Evolutionary conservation across 495 filamentous ascomycete species (phyloP).

Genomic region (Xylona heveae): DNA sequence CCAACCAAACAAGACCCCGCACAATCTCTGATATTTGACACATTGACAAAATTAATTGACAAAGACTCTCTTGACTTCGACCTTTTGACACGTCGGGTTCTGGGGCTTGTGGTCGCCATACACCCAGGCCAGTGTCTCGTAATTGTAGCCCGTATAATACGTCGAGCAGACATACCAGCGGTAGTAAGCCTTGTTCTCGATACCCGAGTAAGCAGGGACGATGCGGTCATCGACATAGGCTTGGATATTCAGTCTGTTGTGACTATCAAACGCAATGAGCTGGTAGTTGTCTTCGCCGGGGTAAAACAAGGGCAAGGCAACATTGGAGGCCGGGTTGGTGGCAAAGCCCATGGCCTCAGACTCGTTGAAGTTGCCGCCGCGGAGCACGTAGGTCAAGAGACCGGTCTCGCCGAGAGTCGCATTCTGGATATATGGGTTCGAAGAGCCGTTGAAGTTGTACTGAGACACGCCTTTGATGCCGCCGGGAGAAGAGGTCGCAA

Average conservation of each 20-base stretch:
- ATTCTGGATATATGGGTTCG: too few species aligned
- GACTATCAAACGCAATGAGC: slow-evolving; percentile 25
- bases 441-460: slow-evolving; percentile 16
- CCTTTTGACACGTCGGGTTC: slow-evolving; percentile 32
- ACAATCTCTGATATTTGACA: too few species aligned
- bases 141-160: slow-evolving; percentile 26
- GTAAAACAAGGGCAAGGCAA: slow-evolving; percentile 24
- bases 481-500: slow-evolving; percentile 4
- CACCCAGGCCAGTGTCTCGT: slow-evolving; percentile 28
- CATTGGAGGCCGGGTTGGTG: slow-evolving; percentile 24
- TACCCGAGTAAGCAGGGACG: too few species aligned
- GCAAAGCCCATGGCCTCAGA: slow-evolving; percentile 19
- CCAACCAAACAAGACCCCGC: too few species aligned
- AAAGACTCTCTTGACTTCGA: slow-evolving; percentile 23
- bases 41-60: too few species aligned
- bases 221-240: slow-evolving; percentile 24
- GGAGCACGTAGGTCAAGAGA: slow-evolving; percentile 20
- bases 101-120: slow-evolving; percentile 21
- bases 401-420: slow-evolving; percentile 11
- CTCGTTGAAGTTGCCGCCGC: slow-evolving; percentile 13
- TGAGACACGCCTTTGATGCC: slow-evolving; percentile 15
- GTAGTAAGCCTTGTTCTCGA: slow-evolving; percentile 9
- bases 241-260: slow-evolving; percentile 21
- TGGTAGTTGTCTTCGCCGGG: slow-evolving; percentile 10
- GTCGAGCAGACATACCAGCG: slow-evolving; percentile 32